Evolutionary conservation across 1,284 basidiomycete species (phyloP), one percentile per base, ranked within the genome.

Genomic region (Mycena sp.): DNA sequence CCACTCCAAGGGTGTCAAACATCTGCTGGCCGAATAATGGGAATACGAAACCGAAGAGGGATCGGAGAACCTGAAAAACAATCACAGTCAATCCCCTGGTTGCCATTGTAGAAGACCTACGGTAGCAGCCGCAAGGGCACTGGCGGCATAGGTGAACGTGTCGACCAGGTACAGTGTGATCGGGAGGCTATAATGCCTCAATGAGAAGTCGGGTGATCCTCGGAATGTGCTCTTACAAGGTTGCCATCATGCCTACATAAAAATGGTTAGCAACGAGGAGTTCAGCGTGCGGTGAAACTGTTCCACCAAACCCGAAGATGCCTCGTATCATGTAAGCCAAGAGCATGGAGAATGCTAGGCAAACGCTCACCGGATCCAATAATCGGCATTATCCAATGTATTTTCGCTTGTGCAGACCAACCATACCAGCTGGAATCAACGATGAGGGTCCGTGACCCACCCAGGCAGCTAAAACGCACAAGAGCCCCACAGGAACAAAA

Each of bases 381-480:
- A 66, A 90, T 87, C n/a, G 88, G 88, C 83, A 89, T 84, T 35
- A 89, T 88, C 86, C 86, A 90, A 71, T 89, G 87, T 1, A 83
- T 69, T 40, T 77, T 76, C 1, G 83, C 83, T 61, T 86, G 77
- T 4, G 87, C 87, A 1, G 87, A 86, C 88, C 88, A 90, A 19
- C 88, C 88, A 68, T 89, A 90, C 88, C 85, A 87, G 65, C 81
- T 84, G 32, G 7, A 35, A 48, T 53, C 32, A 57, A 14, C 32
- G 7, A 7, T 7, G 14, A 35, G 9, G 7, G 14, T 35, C 14
- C 14, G 32, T 7, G 9, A 35, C 7, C 7, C 9, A 7, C 14
- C 9, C 7, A 9, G 32, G 14, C 32, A 14, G 14, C 9, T 7
- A 35, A 17, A 3, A 58, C 85, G 70, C 63, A 90, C 88, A 94